Evolutionary conservation across 805 yeast genomes (phyloP), one percentile per base, ranked within the genome.

Genomic region (Candida insectorum): DNA sequence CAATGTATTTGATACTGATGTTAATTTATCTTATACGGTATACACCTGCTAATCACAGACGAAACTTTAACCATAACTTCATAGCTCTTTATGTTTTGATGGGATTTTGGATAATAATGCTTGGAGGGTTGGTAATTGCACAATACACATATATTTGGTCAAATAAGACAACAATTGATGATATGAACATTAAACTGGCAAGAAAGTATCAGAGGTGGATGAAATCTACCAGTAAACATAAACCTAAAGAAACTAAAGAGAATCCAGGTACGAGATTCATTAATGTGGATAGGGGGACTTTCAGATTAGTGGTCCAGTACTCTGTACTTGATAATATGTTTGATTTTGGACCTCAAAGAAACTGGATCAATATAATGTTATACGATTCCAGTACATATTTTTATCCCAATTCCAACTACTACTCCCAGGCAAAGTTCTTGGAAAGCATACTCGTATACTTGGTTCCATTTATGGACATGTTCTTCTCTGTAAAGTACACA

Each of bases 91-190:
- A 71, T 24, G 57, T 76, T 0, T 39, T 73, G 2, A 44, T 68
- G 11, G 71, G 69, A 1, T 47, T 72, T 17, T 69, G 75, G 66
- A 32, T 73, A 12, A 4, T 73, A 1, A 63, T 81, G 56, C 45
- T 75, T 2, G 41, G 56, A 0, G 64, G 70, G 0, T 56, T 81
- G 31, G 44, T 68, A 2, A 44, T 51, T 0, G 59, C 68, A 22
- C 79, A 78, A 39, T 15, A 69, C 3, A 45, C 56, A 28, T 77
- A 75, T 47, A 60, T 81, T 15, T 30, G 43, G 2, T 38, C 40
- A 6, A 81, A 83, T 44, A 56, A 66, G 37, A 74, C 85, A 0
- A 71, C 87, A 0, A 48, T 85, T 9, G 91, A 83, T 41, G 79
- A 74, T 22, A 49, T 80, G 33, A 60, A 56, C 34, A 41, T 60